Conservation (phyloP, 2,329 filamentous ascomycete genomes). For the Hymenoscyphus linearis region DNA sequence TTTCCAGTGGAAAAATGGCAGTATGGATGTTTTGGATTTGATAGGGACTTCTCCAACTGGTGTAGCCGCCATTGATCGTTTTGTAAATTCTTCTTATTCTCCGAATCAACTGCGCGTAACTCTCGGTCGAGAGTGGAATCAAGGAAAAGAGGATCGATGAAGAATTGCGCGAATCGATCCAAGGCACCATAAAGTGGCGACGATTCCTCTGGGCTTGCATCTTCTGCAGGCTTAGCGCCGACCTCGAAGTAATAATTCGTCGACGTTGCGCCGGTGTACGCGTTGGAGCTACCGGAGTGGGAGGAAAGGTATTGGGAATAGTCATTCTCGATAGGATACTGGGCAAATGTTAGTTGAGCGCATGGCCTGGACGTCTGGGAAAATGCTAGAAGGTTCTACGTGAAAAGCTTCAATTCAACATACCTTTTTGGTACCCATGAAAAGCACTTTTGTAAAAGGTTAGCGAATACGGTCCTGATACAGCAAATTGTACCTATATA, state of each 20-base stretch:
- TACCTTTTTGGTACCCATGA: slow-evolving; percentile 97
- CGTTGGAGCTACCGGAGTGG: slow-evolving; percentile 89
- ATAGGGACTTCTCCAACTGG: slow-evolving; percentile 65
- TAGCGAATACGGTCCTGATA: slow-evolving; percentile 17
- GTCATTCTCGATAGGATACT: slow-evolving; percentile 90
- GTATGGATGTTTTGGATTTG: slow-evolving; percentile 65
- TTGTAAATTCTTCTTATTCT: slow-evolving; percentile 77
- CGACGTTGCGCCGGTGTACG: slow-evolving; percentile 86
- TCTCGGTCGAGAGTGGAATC: slow-evolving; percentile 67
- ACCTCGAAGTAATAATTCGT: slow-evolving; percentile 99
- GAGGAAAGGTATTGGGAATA: slow-evolving; percentile 90
- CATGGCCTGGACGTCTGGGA: background rate
- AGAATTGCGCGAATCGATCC: slow-evolving; percentile 72
- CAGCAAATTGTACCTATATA: background rate
- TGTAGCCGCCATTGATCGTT: slow-evolving; percentile 67
- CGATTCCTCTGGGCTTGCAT: slow-evolving; percentile 49
- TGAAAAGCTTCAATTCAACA: background rate
- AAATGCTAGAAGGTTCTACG: background rate
- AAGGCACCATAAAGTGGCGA: slow-evolving; percentile 67
- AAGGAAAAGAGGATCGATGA: slow-evolving; percentile 65
- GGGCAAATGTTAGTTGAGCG: slow-evolving; percentile 17
- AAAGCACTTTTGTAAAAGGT: slow-evolving; percentile 52
- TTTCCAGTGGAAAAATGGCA: slow-evolving; percentile 71
- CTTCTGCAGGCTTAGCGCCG: slow-evolving; percentile 72
- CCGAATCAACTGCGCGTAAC: slow-evolving; percentile 67